These are phyloP conservation scores for Gyrodon lividus DNA, from an alignment of 768 basidiomycete genomes.

Conservation along the genomic window DNA sequence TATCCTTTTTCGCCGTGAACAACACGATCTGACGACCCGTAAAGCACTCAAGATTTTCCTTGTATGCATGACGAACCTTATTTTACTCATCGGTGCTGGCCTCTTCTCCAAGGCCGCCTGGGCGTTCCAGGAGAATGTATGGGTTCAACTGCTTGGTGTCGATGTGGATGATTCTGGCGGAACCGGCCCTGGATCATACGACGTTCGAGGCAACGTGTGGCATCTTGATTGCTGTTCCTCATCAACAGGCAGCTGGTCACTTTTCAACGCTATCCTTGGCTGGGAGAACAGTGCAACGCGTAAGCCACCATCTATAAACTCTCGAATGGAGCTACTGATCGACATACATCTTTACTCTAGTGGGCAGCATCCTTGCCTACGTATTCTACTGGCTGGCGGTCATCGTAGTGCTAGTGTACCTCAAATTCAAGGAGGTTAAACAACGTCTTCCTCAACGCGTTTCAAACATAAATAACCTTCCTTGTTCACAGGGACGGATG, in stretches of 20 bases:
- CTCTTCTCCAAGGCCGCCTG: constrained; percentile 81
- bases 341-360: constrained; percentile 26
- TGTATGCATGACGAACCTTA: constrained; percentile 85
- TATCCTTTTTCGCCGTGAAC: not conserved
- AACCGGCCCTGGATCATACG: constrained; percentile 82
- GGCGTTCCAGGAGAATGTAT: constrained; percentile 68
- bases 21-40: not conserved
- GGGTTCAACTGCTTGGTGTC: constrained; percentile 65
- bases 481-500: constrained; percentile 55
- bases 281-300: constrained; percentile 84
- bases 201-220: constrained; percentile 84
- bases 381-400: constrained; percentile 91
- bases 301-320: constrained; percentile 28
- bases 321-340: not conserved
- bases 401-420: constrained; percentile 58
- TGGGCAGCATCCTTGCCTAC: constrained; percentile 83
- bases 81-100: constrained; percentile 92
- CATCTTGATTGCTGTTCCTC: constrained; percentile 81
- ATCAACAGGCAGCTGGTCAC: constrained; percentile 63
- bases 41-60: constrained; percentile 83
- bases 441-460: not conserved
- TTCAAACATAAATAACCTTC: not conserved
- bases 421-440: constrained; percentile 63
- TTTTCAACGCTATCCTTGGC: constrained; percentile 84
- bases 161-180: constrained; percentile 68